Percentiles rank a stretch among this genome's conserved stretches.
Evolutionary conservation across 2,329 filamentous ascomycete species (phyloP).

Genomic region (Fusarium protoensiforme): DNA sequence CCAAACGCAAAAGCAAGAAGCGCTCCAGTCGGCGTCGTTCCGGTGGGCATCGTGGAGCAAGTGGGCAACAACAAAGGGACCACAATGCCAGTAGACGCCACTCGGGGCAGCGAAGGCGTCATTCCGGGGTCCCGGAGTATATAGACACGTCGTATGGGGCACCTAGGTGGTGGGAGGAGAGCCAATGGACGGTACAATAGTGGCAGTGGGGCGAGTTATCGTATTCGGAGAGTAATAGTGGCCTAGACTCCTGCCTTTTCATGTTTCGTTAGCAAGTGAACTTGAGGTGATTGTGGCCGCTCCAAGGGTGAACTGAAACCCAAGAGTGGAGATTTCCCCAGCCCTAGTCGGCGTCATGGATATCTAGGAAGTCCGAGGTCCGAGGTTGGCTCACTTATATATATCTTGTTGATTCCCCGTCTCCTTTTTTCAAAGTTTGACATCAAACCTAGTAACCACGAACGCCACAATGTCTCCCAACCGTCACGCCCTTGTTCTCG

Average conservation of each 20-base stretch:
- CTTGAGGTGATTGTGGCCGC: background rate
- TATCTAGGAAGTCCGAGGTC: constrained; percentile 19
- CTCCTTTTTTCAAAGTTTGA: background rate
- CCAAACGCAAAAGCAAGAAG: background rate
- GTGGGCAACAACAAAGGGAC: background rate
- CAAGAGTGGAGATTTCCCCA: constrained; percentile 29
- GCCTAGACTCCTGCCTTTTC: background rate
- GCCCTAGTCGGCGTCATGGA: constrained; percentile 26
- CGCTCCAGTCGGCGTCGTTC: background rate
- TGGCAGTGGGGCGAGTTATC: background rate
- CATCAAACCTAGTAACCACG: background rate
- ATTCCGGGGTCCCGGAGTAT: background rate
- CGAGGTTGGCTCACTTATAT: constrained; percentile 9
- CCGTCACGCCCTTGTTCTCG: constrained; percentile 72
- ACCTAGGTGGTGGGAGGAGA: background rate
- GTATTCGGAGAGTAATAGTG: background rate
- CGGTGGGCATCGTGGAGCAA: background rate
- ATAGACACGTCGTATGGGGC: background rate
- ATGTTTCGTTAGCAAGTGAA: background rate
- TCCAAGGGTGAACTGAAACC: background rate
- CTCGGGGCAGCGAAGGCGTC: background rate
- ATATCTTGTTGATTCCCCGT: background rate
- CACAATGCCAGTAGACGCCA: background rate
- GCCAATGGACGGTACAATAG: background rate
- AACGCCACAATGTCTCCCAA: constrained; percentile 24